A percentile compares a stretch with the other conserved stretches of the same genome.
Conservation (phyloP, 108 stramenopile species). For the Skeletonema costatum region DNA sequence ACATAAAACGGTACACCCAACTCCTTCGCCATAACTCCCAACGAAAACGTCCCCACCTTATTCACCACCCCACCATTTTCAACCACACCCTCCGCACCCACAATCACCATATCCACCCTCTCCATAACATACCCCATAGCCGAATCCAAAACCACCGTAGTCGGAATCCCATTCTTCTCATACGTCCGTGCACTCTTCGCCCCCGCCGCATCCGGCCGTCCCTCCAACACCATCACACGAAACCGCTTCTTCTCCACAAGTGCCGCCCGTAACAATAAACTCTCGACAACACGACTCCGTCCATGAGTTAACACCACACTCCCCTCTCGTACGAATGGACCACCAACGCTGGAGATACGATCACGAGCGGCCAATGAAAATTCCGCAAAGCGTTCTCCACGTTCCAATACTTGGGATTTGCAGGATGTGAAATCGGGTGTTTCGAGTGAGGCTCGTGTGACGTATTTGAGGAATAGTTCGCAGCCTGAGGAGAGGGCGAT, state of each 20-base stretch:
- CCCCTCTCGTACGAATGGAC: constrained; percentile 91
- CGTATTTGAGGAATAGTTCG: constrained; percentile 86
- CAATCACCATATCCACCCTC: constrained; percentile 88
- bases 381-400: constrained; percentile 92
- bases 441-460: constrained; percentile 89
- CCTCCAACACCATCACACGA: constrained; percentile 88
- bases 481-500: constrained; percentile 78
- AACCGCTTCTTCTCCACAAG: constrained; percentile 75
- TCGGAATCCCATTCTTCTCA: constrained; percentile 83
- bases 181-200: constrained; percentile 77
- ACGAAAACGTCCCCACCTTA: constrained; percentile 90
- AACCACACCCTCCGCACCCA: constrained; percentile 96
- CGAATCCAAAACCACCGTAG: constrained; percentile 89
- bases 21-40: constrained; percentile 88
- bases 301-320: constrained; percentile 92
- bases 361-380: constrained; percentile 86
- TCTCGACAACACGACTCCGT: constrained; percentile 85
- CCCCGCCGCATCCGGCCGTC: constrained; percentile 89
- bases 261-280: constrained; percentile 78
- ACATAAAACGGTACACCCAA: constrained; percentile 96
- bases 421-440: constrained; percentile 85
- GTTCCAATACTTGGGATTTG: constrained; percentile 73
- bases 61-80: constrained; percentile 98
- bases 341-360: constrained; percentile 84
- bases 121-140: constrained; percentile 97